These are phyloP conservation scores for Podila clonocystis DNA, from an alignment of 192 early-diverging fungal species.

Conservation along the genomic window DNA sequence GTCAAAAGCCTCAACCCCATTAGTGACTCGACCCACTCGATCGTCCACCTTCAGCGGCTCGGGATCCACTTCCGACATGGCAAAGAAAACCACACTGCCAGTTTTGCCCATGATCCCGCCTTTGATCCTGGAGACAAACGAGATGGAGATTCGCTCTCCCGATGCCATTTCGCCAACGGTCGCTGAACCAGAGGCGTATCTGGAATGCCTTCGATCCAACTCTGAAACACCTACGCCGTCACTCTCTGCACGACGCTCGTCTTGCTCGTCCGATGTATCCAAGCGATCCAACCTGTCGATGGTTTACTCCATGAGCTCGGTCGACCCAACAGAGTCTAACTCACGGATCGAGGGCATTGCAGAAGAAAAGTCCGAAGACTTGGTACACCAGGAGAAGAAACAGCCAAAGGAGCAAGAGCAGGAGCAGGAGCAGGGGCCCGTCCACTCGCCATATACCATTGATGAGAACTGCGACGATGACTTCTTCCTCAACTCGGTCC, in stretches of 20 bases:
- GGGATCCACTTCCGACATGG: slow-evolving; percentile 2
- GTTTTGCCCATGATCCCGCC: background rate
- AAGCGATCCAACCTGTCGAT: background rate
- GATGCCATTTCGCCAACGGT: background rate
- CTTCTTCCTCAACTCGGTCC: slow-evolving; percentile 47
- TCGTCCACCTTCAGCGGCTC: slow-evolving; percentile 23
- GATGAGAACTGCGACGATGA: slow-evolving; percentile 50
- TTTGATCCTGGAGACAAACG: background rate
- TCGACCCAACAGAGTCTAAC: background rate
- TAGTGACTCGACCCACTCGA: slow-evolving; percentile 5
- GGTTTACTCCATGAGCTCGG: background rate
- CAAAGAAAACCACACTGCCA: background rate
- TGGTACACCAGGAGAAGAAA: background rate
- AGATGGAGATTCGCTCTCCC: background rate
- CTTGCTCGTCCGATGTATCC: background rate
- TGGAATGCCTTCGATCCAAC: background rate
- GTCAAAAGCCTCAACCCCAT: background rate
- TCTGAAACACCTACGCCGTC: background rate
- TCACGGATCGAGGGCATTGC: background rate
- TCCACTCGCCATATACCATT: slow-evolving; percentile 37
- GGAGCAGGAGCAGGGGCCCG: background rate
- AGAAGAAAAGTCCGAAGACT: background rate
- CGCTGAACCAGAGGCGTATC: background rate
- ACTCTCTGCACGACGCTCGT: background rate
- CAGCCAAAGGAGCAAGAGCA: background rate